Conservation (phyloP, 345 rosid genomes). For the Eucalyptus cladocalyx region DNA sequence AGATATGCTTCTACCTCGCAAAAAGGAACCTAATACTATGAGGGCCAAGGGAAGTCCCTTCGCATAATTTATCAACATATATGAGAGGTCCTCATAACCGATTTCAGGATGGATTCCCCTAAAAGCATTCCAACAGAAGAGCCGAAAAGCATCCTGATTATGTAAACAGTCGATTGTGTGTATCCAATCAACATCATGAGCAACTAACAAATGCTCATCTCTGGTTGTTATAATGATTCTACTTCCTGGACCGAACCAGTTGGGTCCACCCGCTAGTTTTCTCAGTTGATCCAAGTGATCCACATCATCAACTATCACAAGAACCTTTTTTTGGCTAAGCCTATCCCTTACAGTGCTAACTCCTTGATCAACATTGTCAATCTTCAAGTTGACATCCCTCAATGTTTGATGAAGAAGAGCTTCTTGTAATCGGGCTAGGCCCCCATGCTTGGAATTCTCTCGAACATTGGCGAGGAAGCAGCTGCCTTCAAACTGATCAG, state of each 20-base stretch:
- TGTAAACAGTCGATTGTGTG: not conserved
- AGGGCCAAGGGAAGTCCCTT: conserved; percentile 5
- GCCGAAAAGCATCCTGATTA: not conserved
- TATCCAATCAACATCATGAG: not conserved
- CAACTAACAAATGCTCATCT: not conserved
- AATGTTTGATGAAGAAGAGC: not conserved
- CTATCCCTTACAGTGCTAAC: not conserved
- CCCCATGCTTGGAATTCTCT: not conserved
- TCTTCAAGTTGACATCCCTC: not conserved
- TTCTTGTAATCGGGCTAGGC: not conserved
- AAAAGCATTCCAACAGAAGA: conserved; percentile 1
- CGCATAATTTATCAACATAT: not conserved
- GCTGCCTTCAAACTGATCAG: conserved; percentile 7
- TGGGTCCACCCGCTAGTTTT: not conserved
- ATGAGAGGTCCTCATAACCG: not conserved
- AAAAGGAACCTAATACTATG: not conserved
- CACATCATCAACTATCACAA: conserved; percentile 8
- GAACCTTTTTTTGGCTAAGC: not conserved
- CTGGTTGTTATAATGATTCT: not conserved
- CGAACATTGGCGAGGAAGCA: conserved; percentile 21
- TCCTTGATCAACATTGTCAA: not conserved
- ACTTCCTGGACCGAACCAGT: conserved; percentile 5
- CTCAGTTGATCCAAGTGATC: not conserved
- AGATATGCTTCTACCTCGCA: not conserved
- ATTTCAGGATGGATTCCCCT: not conserved